These are phyloP conservation scores for Thelonectria olida DNA, from an alignment of 2,329 filamentous ascomycete species.

Conservation along the genomic window DNA sequence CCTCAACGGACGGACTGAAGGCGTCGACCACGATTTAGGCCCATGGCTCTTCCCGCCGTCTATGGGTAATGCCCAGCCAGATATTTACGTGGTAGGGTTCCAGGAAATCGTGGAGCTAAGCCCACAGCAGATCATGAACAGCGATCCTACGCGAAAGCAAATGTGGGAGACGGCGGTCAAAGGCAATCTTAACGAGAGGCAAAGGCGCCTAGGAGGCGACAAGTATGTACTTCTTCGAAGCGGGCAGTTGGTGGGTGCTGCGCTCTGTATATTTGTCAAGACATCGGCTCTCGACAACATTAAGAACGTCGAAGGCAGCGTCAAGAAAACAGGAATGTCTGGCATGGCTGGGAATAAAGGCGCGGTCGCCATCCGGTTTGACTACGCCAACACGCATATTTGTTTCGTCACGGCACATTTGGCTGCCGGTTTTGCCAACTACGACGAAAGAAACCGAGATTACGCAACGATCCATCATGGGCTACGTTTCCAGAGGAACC, in stretches of 20 bases:
- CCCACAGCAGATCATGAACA: constrained; percentile 99
- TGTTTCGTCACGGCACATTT: constrained; percentile 97
- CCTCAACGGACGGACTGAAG: constrained; percentile 85
- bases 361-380: constrained; percentile 93
- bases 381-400: constrained; percentile 90
- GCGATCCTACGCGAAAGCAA: constrained; percentile 85
- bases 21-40: constrained; percentile 81
- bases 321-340: constrained; percentile 94
- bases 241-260: constrained; percentile 93
- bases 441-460: constrained; percentile 94
- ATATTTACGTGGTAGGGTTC: constrained; percentile 90
- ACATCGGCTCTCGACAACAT: constrained; percentile 80
- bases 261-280: constrained; percentile 90
- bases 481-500: constrained; percentile 88
- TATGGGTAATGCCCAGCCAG: constrained; percentile 71
- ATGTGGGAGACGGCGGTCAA: constrained; percentile 88
- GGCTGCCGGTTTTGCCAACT: constrained; percentile 95
- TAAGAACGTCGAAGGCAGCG: constrained; percentile 95
- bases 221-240: constrained; percentile 91
- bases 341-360: constrained; percentile 99
- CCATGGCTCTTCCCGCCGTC: constrained; percentile 81
- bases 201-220: constrained; percentile 71
- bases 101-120: constrained; percentile 99
- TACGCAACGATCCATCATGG: constrained; percentile 90
- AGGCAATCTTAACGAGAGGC: constrained; percentile 77